Evolutionary conservation across 2,329 filamentous ascomycete species (phyloP), one percentile per base, ranked within the genome.

Genomic region (Colletotrichum agaves): DNA sequence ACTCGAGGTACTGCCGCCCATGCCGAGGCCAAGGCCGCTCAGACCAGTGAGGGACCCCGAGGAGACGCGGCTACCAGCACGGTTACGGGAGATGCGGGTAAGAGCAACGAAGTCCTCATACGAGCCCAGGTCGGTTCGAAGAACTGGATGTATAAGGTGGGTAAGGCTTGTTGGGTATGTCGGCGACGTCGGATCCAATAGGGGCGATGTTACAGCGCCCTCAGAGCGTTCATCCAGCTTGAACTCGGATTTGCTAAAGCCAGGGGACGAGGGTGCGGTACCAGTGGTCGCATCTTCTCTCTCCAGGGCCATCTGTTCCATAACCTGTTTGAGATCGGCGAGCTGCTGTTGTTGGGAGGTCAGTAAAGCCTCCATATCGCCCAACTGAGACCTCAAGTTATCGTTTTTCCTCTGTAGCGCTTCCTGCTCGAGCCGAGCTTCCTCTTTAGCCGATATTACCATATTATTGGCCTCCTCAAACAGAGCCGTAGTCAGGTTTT

Each of bases 401-500:
- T 97, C 93, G 74, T 96, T 97, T 76, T 93, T 93, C 75, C 91
- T 92, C 64, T 94, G 90, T 46, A 94, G 83, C 4, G 87, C 86
- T 72, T 98, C 94, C 41, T 93, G 91, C 73, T 98, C 93, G 71
- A 88, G 90, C 69, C 94, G 90, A 8, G 96, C 94, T 69, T 97
- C 93, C 77, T 94, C 93, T 75, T 97, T 93, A 41, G 95, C 95
- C 15, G 89, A 90, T 44, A 95, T 93, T 59, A 99, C 96, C 95
- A 99, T 98, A 85, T 92, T 94, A 81, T 99, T 98, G 56, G 96
- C 96, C 83, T 99, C 95, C 76, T 98, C 94, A 71, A 99, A 99
- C n/a, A 99, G 85, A 31, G 93, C 94, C 1, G 93, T 90, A 0
- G 96, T 98, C 71, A 99, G 80, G 59, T 89, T 93, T 80, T 98